These are phyloP conservation scores for Lepraria neglecta DNA, from an alignment of 495 filamentous ascomycete species.

Conservation along the genomic window DNA sequence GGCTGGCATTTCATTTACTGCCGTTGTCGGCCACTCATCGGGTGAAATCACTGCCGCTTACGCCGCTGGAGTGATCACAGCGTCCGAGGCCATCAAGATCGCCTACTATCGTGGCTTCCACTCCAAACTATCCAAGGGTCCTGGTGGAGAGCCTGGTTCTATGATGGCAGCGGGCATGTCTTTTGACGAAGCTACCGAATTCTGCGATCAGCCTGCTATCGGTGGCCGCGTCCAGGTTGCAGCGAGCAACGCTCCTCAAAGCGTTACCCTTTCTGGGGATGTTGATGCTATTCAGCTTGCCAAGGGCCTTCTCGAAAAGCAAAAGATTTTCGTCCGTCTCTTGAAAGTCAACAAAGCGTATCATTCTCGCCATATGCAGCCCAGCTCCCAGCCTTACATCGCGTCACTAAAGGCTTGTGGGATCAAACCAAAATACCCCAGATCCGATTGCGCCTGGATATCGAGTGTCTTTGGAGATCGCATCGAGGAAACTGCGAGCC, in stretches of 20 bases:
- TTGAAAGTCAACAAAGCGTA: slow-evolving; percentile 40
- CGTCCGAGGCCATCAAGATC: slow-evolving; percentile 39
- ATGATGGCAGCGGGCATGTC: slow-evolving; percentile 49
- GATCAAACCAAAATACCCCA: slow-evolving; percentile 18
- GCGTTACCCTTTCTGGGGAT: slow-evolving; percentile 37
- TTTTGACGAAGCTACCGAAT: slow-evolving; percentile 32
- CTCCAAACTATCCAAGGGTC: slow-evolving; percentile 17
- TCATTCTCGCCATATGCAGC: slow-evolving; percentile 35
- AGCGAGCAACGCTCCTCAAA: slow-evolving; percentile 30
- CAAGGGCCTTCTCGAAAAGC: slow-evolving; percentile 33
- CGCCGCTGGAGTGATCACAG: slow-evolving; percentile 30
- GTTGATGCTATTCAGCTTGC: slow-evolving; percentile 31
- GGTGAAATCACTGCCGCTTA: slow-evolving; percentile 43
- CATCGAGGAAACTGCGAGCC: no score
- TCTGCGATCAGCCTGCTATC: slow-evolving; percentile 24
- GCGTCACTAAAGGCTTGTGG: slow-evolving; percentile 19
- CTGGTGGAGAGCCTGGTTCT: slow-evolving; percentile 32
- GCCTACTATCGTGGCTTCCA: slow-evolving; percentile 49
- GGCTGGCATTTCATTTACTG: slow-evolving; percentile 39
- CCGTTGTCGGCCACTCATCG: slow-evolving; percentile 40
- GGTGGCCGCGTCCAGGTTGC: slow-evolving; percentile 26
- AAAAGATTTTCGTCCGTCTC: slow-evolving; percentile 36
- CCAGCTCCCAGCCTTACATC: slow-evolving; percentile 24
- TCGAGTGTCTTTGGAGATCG: no score
- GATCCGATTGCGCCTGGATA: slow-evolving; percentile 12